phyloP scores from a whole-genome alignment of 1,284 basidiomycete species.

The Omphalotus olearius region DNA sequence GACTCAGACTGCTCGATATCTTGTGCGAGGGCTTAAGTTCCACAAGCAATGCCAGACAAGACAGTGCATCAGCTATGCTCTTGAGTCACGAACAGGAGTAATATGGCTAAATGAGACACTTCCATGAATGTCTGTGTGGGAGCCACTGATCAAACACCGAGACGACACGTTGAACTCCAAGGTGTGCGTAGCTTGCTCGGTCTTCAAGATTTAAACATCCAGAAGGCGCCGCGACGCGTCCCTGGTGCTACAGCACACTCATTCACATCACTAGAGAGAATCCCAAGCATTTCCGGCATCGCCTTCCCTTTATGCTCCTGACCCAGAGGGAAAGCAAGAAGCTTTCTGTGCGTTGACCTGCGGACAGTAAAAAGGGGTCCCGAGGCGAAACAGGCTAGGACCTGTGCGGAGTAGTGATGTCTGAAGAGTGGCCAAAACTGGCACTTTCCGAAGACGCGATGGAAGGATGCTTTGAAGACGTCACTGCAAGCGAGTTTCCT shows the following conservation, averaged over 20 bases:
- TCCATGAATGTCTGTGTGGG: constrained; percentile 4
- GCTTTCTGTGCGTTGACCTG: constrained; percentile 6
- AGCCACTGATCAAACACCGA: neutral
- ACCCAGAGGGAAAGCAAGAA: constrained; percentile 3
- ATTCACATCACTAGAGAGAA: constrained; percentile 5
- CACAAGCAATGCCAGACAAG: neutral
- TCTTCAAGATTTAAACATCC: neutral
- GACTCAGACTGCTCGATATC: constrained; percentile 8
- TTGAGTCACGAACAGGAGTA: constrained; percentile 1
- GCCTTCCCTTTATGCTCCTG: constrained; percentile 9
- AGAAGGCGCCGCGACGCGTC: constrained; percentile 13
- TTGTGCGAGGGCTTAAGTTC: constrained; percentile 13
- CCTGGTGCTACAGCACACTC: constrained; percentile 9
- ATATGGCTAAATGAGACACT: constrained; percentile 4
- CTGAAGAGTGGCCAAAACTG: neutral
- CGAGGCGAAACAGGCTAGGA: constrained; percentile 15
- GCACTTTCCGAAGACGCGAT: constrained; percentile 16
- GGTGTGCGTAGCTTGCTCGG: constrained; percentile 16
- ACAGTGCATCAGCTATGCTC: neutral
- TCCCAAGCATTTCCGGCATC: constrained; percentile 17
- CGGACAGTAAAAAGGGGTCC: constrained; percentile 9
- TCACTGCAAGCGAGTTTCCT: constrained; percentile 13
- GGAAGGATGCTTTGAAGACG: neutral
- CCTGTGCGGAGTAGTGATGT: constrained; percentile 11
- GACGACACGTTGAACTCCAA: constrained; percentile 3